Base-by-base conservation (phyloP, 495 filamentous ascomycete genomes). In the Coniosporium apollinis region DNA sequence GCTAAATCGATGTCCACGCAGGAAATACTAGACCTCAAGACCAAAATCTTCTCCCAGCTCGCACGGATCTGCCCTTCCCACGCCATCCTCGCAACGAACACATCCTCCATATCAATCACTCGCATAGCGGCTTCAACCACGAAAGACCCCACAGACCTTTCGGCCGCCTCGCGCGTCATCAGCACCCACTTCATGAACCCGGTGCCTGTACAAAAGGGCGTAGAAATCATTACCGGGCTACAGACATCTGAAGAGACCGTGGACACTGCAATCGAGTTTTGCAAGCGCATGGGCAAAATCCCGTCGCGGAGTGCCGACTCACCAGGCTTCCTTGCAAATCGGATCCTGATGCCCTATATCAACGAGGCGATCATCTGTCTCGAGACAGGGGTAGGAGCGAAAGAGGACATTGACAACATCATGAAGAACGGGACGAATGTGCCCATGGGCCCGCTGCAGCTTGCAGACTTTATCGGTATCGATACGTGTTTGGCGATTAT, bases 121-220 rank as follows among this genome's bases (percentile, higher is more conserved):
- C 82, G 76, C 55, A 93, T 99, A 46, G 89, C 89, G 20, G 71
- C 89, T 10, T 82, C 86, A 1, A 79, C 75, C 3, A 57, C 66
- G 0, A 56, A 59, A 33, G 70, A 86, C 49, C 76, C 83, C 0
- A 85, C 56, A 6, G 79, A 92, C 54, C 73, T 79, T 20, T 75
- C 79, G 34, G 79, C 79, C 19, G 73, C 83, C 30, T 84, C 83
- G 19, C 75, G 91, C 26, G 89, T 99, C 1, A 72, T 99, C 32
- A 80, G 81, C 34, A 96, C 91, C 31, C 89, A 99, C 57, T 99
- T 99, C 61, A 99, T 99, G 89, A 99, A 99, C 64, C 89, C 89
- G 0, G 89, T 99, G 0, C 91, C 89, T 1, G 59, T 99, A 3
- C 91, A 94, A 52, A 94, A 93, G 58, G 89, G 89, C 30, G 89